These are phyloP conservation scores for Phyllachora maydis DNA, from an alignment of 2,329 filamentous ascomycete species.

Conservation along the genomic window DNA sequence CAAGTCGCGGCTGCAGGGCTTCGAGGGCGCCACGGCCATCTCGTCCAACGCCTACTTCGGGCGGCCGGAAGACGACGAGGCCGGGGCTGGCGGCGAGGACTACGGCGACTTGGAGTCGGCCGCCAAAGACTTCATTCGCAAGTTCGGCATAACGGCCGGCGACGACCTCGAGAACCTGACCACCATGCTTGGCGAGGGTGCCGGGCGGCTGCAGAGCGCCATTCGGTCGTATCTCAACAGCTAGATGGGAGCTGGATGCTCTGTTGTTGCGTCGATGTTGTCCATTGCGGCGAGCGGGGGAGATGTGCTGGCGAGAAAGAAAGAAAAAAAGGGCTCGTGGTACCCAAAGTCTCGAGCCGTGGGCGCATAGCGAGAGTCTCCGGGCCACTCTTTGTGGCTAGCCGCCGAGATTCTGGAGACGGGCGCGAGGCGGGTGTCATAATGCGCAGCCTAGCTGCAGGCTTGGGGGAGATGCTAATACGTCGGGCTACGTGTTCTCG, in stretches of 20 bases:
- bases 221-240: constrained; percentile 43
- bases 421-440: too few species aligned
- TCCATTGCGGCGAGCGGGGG: too few species aligned
- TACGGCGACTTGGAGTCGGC: constrained; percentile 86
- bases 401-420: too few species aligned
- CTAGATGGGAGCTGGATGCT: constrained; percentile 13
- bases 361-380: too few species aligned
- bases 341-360: too few species aligned
- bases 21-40: constrained; percentile 81
- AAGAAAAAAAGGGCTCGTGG: too few species aligned
- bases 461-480: too few species aligned
- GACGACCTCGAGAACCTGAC: constrained; percentile 89
- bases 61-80: constrained; percentile 55
- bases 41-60: constrained; percentile 97
- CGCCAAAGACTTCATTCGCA: constrained; percentile 88
- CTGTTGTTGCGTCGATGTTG: too few species aligned
- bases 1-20: constrained; percentile 70
- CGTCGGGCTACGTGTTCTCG: too few species aligned
- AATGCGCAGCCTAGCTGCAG: too few species aligned
- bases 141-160: constrained; percentile 85
- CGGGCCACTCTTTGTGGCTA: too few species aligned
- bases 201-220: constrained; percentile 60
- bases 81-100: constrained; percentile 47
- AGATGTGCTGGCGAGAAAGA: too few species aligned
- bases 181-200: constrained; percentile 67